A percentile compares a stretch with the other conserved stretches of the same genome.
phyloP scores from a whole-genome alignment of 345 rosid species.

The Euphorbia tirucalli region DNA sequence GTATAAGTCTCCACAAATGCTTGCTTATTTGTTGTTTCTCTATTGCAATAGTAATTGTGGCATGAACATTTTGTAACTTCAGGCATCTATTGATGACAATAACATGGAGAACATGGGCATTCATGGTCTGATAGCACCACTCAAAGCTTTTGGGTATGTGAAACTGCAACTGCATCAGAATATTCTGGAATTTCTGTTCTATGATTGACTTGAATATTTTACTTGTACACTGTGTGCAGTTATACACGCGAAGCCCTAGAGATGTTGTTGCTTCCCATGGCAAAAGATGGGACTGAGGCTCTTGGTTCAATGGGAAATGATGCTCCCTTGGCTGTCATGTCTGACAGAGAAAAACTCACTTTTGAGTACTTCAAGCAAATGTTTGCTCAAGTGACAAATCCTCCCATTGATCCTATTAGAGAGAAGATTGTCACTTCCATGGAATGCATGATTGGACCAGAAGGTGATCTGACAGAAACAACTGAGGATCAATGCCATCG shows the following conservation, averaged over 20 bases:
- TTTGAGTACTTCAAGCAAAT: slow-evolving; percentile 99
- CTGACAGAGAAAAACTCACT: slow-evolving; percentile 78
- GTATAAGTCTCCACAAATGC: neutral
- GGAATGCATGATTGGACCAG: slow-evolving; percentile 99
- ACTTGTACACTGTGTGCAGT: slow-evolving; percentile 36
- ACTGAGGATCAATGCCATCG: slow-evolving; percentile 97
- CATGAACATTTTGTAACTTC: slow-evolving; percentile 11
- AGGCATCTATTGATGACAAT: slow-evolving; percentile 76
- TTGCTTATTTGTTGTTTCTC: neutral
- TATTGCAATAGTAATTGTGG: slow-evolving; percentile 7
- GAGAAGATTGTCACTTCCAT: slow-evolving; percentile 98
- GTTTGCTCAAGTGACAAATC: slow-evolving; percentile 99
- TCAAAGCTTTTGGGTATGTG: slow-evolving; percentile 95
- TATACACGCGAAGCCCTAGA: slow-evolving; percentile 96
- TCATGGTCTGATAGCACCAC: slow-evolving; percentile 81
- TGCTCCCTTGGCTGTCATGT: slow-evolving; percentile 97
- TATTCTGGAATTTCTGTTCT: neutral
- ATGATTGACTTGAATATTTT: slow-evolving; percentile 6
- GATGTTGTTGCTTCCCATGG: slow-evolving; percentile 99
- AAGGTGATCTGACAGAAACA: slow-evolving; percentile 98
- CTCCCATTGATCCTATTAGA: slow-evolving; percentile 98
- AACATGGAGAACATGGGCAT: slow-evolving; percentile 86
- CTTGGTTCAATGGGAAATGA: slow-evolving; percentile 99
- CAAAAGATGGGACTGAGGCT: slow-evolving; percentile 90
- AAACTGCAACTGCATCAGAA: neutral